These are phyloP conservation scores for Tarenaya hassleriana DNA, from an alignment of 345 rosid species.

Conservation along the genomic window DNA sequence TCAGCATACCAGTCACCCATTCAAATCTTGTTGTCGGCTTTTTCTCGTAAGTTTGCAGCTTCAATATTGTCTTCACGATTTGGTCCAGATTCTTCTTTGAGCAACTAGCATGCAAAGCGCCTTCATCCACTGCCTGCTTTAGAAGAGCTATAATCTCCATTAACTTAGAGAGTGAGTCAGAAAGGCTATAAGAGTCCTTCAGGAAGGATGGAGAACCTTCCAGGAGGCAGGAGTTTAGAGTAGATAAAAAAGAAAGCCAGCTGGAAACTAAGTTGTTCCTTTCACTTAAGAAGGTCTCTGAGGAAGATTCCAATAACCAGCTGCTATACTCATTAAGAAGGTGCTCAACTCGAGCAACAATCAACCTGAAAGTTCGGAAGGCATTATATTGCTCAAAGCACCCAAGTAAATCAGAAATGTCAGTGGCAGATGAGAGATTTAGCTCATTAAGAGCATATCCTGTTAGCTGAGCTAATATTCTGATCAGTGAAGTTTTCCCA, in stretches of 20 bases:
- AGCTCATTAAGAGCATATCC: constrained; percentile 73
- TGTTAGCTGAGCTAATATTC: constrained; percentile 70
- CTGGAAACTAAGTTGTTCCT: constrained; percentile 40
- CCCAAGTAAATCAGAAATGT: constrained; percentile 90
- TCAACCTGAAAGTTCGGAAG: constrained; percentile 55
- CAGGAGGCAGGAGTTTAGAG: constrained; percentile 32
- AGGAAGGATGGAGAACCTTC: constrained; percentile 33
- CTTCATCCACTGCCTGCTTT: constrained; percentile 35
- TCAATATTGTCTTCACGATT: constrained; percentile 41
- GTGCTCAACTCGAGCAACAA: constrained; percentile 53
- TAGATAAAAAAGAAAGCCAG: constrained; percentile 62
- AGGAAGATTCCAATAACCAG: constrained; percentile 40
- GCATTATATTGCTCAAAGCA: constrained; percentile 93
- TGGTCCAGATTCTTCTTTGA: constrained; percentile 44
- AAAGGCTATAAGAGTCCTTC: constrained; percentile 16
- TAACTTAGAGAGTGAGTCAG: constrained; percentile 42
- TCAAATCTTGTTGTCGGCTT: constrained; percentile 74
- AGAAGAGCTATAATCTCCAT: constrained; percentile 44
- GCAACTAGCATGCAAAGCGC: constrained; percentile 41
- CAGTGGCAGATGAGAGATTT: constrained; percentile 85
- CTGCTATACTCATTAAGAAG: constrained; percentile 62
- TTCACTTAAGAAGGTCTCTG: constrained; percentile 33
- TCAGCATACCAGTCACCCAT: constrained; percentile 78
- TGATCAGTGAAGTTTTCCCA: constrained; percentile 86
- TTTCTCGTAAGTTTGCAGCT: constrained; percentile 44